A percentile compares a stretch with the other conserved stretches of the same genome.
Evolutionary conservation across 2,329 filamentous ascomycete genomes (phyloP).

Genomic region (Thielaviopsis ethacetica): DNA sequence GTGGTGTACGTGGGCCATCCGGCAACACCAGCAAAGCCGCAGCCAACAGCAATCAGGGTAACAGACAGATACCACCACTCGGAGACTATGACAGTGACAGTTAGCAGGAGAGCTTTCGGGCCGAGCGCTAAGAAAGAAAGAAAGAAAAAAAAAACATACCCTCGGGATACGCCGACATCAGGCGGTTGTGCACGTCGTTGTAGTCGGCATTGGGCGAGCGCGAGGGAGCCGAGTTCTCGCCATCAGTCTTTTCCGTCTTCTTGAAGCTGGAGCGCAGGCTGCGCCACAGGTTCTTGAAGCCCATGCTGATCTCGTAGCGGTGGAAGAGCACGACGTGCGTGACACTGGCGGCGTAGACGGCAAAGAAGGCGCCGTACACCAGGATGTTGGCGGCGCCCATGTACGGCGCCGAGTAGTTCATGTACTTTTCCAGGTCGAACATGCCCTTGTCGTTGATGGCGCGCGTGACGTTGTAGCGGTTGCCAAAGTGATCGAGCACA

Average conservation of each 20-base stretch:
- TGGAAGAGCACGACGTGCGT: conserved; percentile 36
- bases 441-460: conserved; percentile 26
- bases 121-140: neutral
- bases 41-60: conserved; percentile 26
- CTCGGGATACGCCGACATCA: conserved; percentile 31
- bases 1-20: conserved; percentile 34
- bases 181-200: conserved; percentile 30
- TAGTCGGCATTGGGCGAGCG: conserved; percentile 15
- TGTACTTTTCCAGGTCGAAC: conserved; percentile 30
- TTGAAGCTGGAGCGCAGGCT: conserved; percentile 11
- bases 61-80: conserved; percentile 37
- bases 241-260: neutral
- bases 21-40: conserved; percentile 30
- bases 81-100: conserved; percentile 19
- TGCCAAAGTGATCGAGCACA: conserved; percentile 32
- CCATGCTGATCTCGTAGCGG: conserved; percentile 31
- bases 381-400: conserved; percentile 32
- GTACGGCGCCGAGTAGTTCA: conserved; percentile 34
- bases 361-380: conserved; percentile 40
- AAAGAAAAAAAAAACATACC: neutral
- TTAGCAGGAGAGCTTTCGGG: neutral
- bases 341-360: conserved; percentile 34
- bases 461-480: conserved; percentile 29
- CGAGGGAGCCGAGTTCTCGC: conserved; percentile 2
- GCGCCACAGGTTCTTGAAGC: conserved; percentile 29